These are phyloP conservation scores for Phytophthora multivora DNA, from an alignment of 352 stramenopile genomes.

Conservation along the genomic window DNA sequence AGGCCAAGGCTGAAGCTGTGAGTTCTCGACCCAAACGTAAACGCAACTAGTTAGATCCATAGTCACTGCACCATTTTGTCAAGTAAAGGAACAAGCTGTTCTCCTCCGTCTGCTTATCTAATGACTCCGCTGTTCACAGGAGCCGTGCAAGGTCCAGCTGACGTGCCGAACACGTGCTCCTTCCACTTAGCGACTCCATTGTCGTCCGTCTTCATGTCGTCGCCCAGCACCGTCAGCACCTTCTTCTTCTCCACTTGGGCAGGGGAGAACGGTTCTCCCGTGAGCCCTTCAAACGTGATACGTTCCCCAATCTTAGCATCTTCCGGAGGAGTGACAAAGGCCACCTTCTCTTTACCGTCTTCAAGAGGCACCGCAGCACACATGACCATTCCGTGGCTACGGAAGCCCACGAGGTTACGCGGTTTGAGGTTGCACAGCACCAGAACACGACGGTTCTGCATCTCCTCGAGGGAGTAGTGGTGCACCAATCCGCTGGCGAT, in stretches of 20 bases:
- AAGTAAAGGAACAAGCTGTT: slow-evolving; percentile 7
- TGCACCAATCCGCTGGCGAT: slow-evolving; percentile 88
- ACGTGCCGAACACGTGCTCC: slow-evolving; percentile 77
- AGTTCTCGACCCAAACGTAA: slow-evolving; percentile 44
- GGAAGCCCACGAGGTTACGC: slow-evolving; percentile 90
- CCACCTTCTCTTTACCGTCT: slow-evolving; percentile 81
- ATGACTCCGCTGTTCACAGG: slow-evolving; percentile 78
- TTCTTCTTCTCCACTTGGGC: slow-evolving; percentile 92
- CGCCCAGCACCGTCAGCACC: slow-evolving; percentile 74
- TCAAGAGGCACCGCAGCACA: slow-evolving; percentile 73
- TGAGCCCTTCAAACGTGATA: slow-evolving; percentile 70
- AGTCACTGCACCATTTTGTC: background rate
- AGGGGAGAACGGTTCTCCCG: slow-evolving; percentile 75
- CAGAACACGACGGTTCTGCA: slow-evolving; percentile 83
- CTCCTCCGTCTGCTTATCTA: slow-evolving; percentile 46
- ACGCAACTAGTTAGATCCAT: slow-evolving; percentile 26
- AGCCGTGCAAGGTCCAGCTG: slow-evolving; percentile 73
- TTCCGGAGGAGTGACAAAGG: slow-evolving; percentile 83
- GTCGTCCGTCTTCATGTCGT: slow-evolving; percentile 85
- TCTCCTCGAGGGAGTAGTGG: slow-evolving; percentile 89
- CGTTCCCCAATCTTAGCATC: slow-evolving; percentile 78
- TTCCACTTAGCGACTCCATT: slow-evolving; percentile 85
- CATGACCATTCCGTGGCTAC: slow-evolving; percentile 93
- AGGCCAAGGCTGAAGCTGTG: slow-evolving; percentile 13
- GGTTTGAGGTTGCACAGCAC: slow-evolving; percentile 93